Evolutionary conservation across 495 filamentous ascomycete species (phyloP).

Genomic region (Penicillium parvum): DNA sequence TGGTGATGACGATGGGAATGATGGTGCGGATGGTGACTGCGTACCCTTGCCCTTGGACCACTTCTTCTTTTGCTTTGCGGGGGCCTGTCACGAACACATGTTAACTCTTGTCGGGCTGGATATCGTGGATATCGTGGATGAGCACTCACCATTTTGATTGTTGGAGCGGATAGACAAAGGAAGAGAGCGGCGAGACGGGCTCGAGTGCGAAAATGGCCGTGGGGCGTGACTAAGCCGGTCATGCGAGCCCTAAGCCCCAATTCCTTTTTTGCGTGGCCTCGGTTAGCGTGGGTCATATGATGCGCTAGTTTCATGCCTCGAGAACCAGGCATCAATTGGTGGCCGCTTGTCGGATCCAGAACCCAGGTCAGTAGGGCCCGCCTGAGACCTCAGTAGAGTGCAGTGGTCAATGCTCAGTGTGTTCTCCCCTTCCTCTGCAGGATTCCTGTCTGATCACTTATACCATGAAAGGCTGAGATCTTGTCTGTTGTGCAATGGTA

Average conservation of each 20-base stretch:
- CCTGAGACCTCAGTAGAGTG: too few species aligned
- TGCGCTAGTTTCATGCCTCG: neutral
- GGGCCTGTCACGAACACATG: conserved; percentile 51
- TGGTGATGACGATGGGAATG: conserved; percentile 16
- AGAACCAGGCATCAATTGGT: neutral
- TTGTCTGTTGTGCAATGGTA: too few species aligned
- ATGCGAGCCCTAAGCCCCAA: conserved; percentile 45
- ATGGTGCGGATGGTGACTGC: conserved; percentile 28
- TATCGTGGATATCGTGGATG: conserved; percentile 2
- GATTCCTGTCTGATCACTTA: too few species aligned
- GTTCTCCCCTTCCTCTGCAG: too few species aligned
- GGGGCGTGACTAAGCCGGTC: conserved; percentile 40
- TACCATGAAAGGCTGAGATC: too few species aligned
- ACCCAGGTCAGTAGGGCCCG: too few species aligned
- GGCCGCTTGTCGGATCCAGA: neutral
- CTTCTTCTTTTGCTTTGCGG: conserved; percentile 99
- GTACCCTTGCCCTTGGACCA: conserved; percentile 99
- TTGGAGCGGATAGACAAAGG: conserved; percentile 45
- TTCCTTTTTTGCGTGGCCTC: conserved; percentile 12
- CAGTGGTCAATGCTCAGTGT: too few species aligned
- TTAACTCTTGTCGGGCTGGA: conserved; percentile 8
- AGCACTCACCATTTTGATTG: conserved; percentile 49
- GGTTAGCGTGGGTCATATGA: conserved; percentile 17
- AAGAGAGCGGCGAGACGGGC: conserved; percentile 30
- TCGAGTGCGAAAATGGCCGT: conserved; percentile 48